A percentile compares a stretch with the other conserved stretches of the same genome.
Conservation (phyloP, 768 basidiomycete genomes). For the Leucosporidium creatinivorum region DNA sequence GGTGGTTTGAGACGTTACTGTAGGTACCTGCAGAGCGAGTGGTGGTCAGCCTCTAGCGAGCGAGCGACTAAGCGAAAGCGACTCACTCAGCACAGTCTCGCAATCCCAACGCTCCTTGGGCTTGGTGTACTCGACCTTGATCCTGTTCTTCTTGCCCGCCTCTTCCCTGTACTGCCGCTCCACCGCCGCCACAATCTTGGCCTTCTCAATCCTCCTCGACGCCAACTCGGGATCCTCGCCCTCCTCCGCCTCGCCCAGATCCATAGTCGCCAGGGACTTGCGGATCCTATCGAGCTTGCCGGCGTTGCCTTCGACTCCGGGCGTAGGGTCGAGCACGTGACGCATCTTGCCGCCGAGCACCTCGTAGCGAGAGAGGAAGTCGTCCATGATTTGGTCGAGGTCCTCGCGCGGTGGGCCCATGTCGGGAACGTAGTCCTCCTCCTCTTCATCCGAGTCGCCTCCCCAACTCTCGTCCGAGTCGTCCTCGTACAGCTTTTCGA, state of each 20-base stretch:
- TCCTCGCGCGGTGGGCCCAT: slow-evolving; percentile 76
- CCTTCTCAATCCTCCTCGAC: slow-evolving; percentile 29
- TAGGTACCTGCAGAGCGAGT: slow-evolving; percentile 61
- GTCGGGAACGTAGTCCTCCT: slow-evolving; percentile 50
- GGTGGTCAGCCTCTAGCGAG: not conserved
- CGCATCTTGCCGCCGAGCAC: slow-evolving; percentile 79
- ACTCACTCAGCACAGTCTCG: slow-evolving; percentile 86
- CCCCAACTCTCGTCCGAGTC: slow-evolving; percentile 51
- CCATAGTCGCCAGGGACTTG: slow-evolving; percentile 45
- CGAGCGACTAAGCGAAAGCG: not conserved
- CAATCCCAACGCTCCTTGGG: slow-evolving; percentile 74
- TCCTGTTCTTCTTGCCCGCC: slow-evolving; percentile 38
- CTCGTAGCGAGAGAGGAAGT: slow-evolving; percentile 87
- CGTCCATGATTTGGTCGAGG: slow-evolving; percentile 82
- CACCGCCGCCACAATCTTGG: slow-evolving; percentile 28
- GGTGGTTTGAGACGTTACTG: slow-evolving; percentile 96
- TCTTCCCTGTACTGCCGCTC: slow-evolving; percentile 42
- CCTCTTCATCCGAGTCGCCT: slow-evolving; percentile 40
- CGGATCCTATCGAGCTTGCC: slow-evolving; percentile 70
- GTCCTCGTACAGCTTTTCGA: slow-evolving; percentile 69
- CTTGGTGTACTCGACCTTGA: slow-evolving; percentile 47
- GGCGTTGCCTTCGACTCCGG: slow-evolving; percentile 37
- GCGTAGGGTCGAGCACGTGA: slow-evolving; percentile 46
- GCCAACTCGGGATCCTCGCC: slow-evolving; percentile 46
- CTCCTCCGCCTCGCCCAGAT: slow-evolving; percentile 40